phyloP scores from a whole-genome alignment of 495 filamentous ascomycete genomes.

The Penicillium roqueforti region DNA sequence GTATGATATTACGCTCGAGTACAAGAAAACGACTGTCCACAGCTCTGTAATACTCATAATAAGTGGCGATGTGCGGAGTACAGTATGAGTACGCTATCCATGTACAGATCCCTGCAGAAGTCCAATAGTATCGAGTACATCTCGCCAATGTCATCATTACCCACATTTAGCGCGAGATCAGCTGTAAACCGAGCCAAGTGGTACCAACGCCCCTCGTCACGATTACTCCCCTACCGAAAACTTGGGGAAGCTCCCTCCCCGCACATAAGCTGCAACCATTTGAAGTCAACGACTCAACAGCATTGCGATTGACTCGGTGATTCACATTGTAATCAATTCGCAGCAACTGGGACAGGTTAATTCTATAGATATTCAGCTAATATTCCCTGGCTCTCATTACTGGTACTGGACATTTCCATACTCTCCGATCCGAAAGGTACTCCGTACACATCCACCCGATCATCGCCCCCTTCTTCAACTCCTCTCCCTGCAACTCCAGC shows the following conservation, averaged over 20 bases:
- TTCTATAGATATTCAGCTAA: not conserved
- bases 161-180: not conserved
- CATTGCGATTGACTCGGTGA: too few species aligned
- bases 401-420: not conserved
- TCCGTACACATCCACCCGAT: constrained; percentile 4
- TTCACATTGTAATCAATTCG: not conserved
- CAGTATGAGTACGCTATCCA: not conserved
- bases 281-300: too few species aligned
- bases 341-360: not conserved
- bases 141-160: constrained; percentile 17
- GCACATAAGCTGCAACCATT: constrained; percentile 4
- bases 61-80: not conserved
- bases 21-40: not conserved
- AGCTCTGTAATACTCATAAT: not conserved
- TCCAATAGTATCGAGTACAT: constrained; percentile 4
- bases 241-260: constrained; percentile 10
- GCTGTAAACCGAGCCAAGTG: not conserved
- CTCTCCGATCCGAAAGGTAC: constrained; percentile 3
- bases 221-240: not conserved
- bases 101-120: not conserved
- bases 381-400: not conserved
- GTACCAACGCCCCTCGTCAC: constrained; percentile 1
- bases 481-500: constrained; percentile 2
- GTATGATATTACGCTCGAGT: not conserved
- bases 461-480: constrained; percentile 20